These are phyloP conservation scores for Proliferodiscus dingleyae DNA, from an alignment of 2,329 filamentous ascomycete species.

Conservation along the genomic window DNA sequence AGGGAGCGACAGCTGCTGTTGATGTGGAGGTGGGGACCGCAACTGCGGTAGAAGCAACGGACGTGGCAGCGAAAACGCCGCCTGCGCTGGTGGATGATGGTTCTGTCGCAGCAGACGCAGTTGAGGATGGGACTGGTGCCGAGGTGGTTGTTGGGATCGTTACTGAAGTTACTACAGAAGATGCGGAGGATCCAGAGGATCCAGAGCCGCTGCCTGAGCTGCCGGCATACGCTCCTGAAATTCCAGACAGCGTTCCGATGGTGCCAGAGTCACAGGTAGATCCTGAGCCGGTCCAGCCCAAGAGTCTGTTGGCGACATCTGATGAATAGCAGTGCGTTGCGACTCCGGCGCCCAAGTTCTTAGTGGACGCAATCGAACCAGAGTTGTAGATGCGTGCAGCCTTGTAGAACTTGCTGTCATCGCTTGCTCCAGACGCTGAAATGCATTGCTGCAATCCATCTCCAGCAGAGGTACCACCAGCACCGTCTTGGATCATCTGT, in stretches of 20 bases:
- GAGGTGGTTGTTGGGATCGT: not conserved
- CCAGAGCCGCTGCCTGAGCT: too few species aligned
- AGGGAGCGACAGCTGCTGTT: not conserved
- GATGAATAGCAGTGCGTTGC: conserved; percentile 24
- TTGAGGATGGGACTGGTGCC: not conserved
- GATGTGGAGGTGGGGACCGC: too few species aligned
- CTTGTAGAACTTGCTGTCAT: conserved; percentile 31
- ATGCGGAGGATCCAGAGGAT: not conserved
- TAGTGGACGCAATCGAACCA: conserved; percentile 30
- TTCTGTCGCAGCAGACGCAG: too few species aligned
- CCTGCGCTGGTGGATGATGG: too few species aligned
- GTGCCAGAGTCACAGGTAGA: conserved; percentile 11
- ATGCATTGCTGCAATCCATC: conserved; percentile 34
- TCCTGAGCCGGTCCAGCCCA: conserved; percentile 15
- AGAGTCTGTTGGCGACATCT: conserved; percentile 25
- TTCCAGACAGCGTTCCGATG: conserved; percentile 9
- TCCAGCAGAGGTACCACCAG: conserved; percentile 30
- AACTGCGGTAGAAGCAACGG: too few species aligned
- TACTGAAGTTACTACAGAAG: not conserved
- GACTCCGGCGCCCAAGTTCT: conserved; percentile 29
- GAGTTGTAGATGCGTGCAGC: conserved; percentile 40
- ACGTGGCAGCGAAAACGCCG: too few species aligned
- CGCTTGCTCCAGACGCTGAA: conserved; percentile 23
- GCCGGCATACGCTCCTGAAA: too few species aligned
- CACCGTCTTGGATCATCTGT: conserved; percentile 36